These are phyloP conservation scores for Alternaria angustiovoidea DNA, from an alignment of 2,329 filamentous ascomycete species.

Conservation along the genomic window DNA sequence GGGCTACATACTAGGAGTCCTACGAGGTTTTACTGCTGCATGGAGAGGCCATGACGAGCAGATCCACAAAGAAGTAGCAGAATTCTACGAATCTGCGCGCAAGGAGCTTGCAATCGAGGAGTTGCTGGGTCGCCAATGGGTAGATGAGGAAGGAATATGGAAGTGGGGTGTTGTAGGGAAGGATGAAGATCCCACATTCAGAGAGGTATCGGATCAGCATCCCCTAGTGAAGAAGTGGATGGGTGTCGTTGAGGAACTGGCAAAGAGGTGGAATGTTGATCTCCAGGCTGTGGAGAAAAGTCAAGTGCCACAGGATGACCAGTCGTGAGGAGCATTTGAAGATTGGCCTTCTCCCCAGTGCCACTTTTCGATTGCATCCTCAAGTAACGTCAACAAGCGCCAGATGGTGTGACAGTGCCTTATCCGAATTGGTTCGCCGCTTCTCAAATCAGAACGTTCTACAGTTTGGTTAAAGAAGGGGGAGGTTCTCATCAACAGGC, in stretches of 20 bases:
- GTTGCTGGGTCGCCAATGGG: conserved; percentile 72
- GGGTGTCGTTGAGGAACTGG: conserved; percentile 53
- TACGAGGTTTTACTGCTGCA: conserved; percentile 74
- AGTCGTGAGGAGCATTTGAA: conserved; percentile 17
- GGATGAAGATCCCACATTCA: conserved; percentile 48
- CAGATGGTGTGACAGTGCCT: not conserved
- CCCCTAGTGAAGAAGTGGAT: conserved; percentile 73
- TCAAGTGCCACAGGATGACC: conserved; percentile 46
- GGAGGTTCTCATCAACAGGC: not conserved
- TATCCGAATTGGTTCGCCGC: not conserved
- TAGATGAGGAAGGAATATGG: conserved; percentile 76
- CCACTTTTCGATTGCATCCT: not conserved
- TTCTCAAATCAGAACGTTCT: not conserved
- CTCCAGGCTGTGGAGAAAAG: conserved; percentile 50
- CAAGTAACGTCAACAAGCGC: not conserved
- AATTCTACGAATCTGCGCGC: conserved; percentile 57
- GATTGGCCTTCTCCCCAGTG: not conserved
- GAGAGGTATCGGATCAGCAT: conserved; percentile 68
- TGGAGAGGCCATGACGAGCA: conserved; percentile 43
- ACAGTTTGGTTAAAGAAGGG: not conserved
- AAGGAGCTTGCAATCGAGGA: conserved; percentile 67
- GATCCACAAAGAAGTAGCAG: conserved; percentile 35
- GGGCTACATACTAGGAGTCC: conserved; percentile 76
- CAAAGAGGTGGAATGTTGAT: conserved; percentile 53
- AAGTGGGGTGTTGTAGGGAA: conserved; percentile 63